These are phyloP conservation scores for Colletotrichum limetticola DNA, from an alignment of 2,329 filamentous ascomycete species.

Conservation along the genomic window DNA sequence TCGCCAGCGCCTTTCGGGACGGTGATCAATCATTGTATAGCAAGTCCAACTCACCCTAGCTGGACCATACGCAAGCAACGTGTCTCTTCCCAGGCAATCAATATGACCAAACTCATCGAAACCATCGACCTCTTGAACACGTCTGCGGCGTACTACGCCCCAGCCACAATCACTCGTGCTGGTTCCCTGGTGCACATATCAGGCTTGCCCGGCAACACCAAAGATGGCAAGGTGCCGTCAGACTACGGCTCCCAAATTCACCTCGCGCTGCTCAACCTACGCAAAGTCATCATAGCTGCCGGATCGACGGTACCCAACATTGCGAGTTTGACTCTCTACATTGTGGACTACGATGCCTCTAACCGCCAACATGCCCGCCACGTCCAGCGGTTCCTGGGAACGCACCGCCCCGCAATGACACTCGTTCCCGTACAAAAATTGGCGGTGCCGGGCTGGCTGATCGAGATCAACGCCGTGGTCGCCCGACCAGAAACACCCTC, in stretches of 20 bases:
- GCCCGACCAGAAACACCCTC: conserved; percentile 32
- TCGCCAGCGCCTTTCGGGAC: background rate
- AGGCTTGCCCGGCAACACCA: conserved; percentile 48
- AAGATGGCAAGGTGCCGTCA: conserved; percentile 44
- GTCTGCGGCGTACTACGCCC: conserved; percentile 34
- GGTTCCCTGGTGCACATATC: conserved; percentile 43
- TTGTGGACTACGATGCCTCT: conserved; percentile 54
- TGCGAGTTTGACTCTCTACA: conserved; percentile 53
- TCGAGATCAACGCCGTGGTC: conserved; percentile 56
- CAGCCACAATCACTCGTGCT: conserved; percentile 37
- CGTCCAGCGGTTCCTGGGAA: conserved; percentile 49
- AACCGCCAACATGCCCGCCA: conserved; percentile 49
- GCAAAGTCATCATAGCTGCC: conserved; percentile 47
- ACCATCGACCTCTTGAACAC: conserved; percentile 36
- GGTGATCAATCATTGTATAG: background rate
- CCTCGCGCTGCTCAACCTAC: conserved; percentile 50
- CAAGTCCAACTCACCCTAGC: background rate
- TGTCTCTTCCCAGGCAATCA: background rate
- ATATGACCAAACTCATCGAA: background rate
- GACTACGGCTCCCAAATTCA: conserved; percentile 55
- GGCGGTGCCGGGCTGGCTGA: conserved; percentile 49
- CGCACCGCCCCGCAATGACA: conserved; percentile 54
- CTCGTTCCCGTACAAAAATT: conserved; percentile 54
- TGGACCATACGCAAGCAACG: background rate
- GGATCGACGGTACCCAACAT: conserved; percentile 50